Conservation (phyloP, 306 rosid genomes). For the Chamaecrista fasciculata region DNA sequence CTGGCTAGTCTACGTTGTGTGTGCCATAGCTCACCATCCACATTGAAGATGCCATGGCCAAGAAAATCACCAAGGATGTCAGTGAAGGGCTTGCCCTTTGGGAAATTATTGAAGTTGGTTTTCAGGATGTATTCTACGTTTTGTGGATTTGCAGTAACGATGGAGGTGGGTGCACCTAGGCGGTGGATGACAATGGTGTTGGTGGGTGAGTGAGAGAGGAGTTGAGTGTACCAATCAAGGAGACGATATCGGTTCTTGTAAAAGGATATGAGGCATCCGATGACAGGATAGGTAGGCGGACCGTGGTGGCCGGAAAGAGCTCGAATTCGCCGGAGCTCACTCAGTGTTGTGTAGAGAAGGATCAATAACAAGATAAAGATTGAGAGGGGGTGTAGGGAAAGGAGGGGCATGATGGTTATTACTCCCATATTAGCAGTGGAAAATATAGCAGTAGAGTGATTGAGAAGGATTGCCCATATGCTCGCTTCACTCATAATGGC, state of each 20-base stretch:
- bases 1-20: conserved; percentile 61
- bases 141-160: conserved; percentile 68
- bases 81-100: conserved; percentile 84
- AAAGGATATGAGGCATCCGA: conserved; percentile 73
- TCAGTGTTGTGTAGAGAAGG: conserved; percentile 30
- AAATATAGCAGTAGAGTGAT: neutral
- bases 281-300: conserved; percentile 62
- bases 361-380: conserved; percentile 34
- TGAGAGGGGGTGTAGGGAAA: conserved; percentile 29
- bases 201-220: conserved; percentile 55
- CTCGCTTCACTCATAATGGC: conserved; percentile 20
- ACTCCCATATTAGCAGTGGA: conserved; percentile 35
- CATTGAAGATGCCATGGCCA: conserved; percentile 81
- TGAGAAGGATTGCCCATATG: neutral
- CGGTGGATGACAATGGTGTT: conserved; percentile 62
- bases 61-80: conserved; percentile 80
- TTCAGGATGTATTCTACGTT: conserved; percentile 83
- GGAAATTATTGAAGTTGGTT: conserved; percentile 78
- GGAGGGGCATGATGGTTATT: conserved; percentile 22
- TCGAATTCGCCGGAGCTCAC: conserved; percentile 31
- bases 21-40: conserved; percentile 73
- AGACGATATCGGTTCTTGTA: conserved; percentile 59
- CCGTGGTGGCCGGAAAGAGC: conserved; percentile 23
- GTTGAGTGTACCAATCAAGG: conserved; percentile 73
- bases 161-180: conserved; percentile 59